A percentile compares a stretch with the other conserved stretches of the same genome.
phyloP scores from a whole-genome alignment of 768 basidiomycete genomes.

The Podaxis rugospora region DNA sequence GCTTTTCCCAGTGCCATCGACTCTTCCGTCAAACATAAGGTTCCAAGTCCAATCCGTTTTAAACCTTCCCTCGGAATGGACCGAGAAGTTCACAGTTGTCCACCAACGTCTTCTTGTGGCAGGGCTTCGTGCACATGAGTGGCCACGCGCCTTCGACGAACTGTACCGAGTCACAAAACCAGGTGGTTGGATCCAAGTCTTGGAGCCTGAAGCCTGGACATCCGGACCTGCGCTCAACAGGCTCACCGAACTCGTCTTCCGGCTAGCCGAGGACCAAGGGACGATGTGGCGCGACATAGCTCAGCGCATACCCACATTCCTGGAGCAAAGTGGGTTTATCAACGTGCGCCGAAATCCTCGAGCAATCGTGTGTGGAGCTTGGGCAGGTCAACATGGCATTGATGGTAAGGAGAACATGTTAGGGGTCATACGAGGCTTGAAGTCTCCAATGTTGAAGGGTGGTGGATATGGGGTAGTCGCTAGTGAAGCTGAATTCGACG shows the following conservation, averaged over 20 bases:
- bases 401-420: conserved; percentile 1
- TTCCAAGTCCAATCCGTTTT: conserved; percentile 4
- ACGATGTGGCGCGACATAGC: conserved; percentile 3
- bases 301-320: neutral
- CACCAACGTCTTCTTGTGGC: conserved; percentile 8
- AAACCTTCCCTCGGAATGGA: conserved; percentile 8
- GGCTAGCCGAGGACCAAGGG: neutral
- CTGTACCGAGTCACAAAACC: conserved; percentile 4
- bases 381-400: conserved; percentile 1
- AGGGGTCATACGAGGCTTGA: neutral
- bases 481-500: conserved; percentile 3
- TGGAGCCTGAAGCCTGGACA: neutral
- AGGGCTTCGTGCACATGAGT: conserved; percentile 1
- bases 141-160: conserved; percentile 3
- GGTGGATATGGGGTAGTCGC: conserved; percentile 3
- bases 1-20: conserved; percentile 1
- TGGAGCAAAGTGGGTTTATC: neutral
- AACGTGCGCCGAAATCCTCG: neutral
- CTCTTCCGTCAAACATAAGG: neutral
- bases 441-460: neutral
- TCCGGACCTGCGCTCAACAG: neutral
- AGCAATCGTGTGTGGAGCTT: neutral
- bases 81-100: conserved; percentile 6
- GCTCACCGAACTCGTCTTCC: neutral
- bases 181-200: conserved; percentile 4